Evolutionary conservation across 2,329 filamentous ascomycete species (phyloP), one percentile per base, ranked within the genome.

Genomic region (Leptographium lundbergii): DNA sequence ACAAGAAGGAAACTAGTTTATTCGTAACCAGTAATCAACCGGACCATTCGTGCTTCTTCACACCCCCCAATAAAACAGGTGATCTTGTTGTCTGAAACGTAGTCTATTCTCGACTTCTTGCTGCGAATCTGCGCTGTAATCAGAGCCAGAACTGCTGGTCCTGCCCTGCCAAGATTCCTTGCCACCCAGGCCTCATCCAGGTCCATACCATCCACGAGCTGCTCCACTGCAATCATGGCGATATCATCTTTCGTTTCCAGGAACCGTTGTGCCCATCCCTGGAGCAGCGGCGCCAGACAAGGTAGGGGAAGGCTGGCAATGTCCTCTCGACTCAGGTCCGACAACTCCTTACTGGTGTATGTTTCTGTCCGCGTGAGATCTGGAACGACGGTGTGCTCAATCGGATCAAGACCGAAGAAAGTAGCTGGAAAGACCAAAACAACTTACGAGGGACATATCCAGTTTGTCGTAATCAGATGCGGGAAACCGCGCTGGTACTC

Each of bases 141-240:
- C 24, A 54, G 32, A 39, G 53, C n/a, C 10, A 36, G 2, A 54
- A 24, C 53, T 6, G 29, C 53, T 36, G 27, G 27, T 7, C 27
- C 27, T 4, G 34, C 34, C 34, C 34, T 6, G 7, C 34, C 34
- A 36, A 36, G 34, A 36, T 36, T 36, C 34, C 34, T 2, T 11
- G 10, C 34, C 7, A 4, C 24, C 36, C 54, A 56, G 14, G 54
- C 19, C 10, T 24, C 36, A 27, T 56, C 54, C 3, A 56, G 19
- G 45, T 56, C 14, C 36, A 56, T 56, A 22, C 54, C 54, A 56
- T 56, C 54, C 36, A 42, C 54, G 13, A 56, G n/a, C 22, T 56
- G 54, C n/a, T 56, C 54, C 4, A 22, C 54, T 11, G 36, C 36
- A 9, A 56, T 56, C 54, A 56, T 56, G 19, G 54, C 6, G 36